Conservation (phyloP, 1,284 basidiomycete species). For the Pseudozyma sp. region DNA sequence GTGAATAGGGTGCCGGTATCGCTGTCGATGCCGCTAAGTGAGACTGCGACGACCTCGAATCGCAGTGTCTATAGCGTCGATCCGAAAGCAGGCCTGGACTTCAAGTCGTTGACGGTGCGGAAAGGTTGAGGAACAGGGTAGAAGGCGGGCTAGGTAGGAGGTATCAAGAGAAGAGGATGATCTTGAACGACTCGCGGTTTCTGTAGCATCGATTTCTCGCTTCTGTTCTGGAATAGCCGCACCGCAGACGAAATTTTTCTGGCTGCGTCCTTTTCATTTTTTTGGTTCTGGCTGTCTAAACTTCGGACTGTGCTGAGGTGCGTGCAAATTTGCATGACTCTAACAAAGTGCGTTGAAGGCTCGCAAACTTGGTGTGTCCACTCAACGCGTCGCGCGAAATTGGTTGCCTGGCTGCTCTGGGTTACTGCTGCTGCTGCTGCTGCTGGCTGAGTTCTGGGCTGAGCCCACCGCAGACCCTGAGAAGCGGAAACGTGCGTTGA, state of each 20-base stretch:
- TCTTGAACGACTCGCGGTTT: slow-evolving; percentile 6
- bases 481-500: no score
- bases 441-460: no score
- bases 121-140: background rate
- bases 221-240: slow-evolving; percentile 3
- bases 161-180: slow-evolving; percentile 21
- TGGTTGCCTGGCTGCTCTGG: background rate
- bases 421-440: no score
- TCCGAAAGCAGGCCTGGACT: slow-evolving; percentile 1
- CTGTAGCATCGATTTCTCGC: slow-evolving; percentile 7
- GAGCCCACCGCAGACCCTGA: no score
- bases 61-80: slow-evolving; percentile 36
- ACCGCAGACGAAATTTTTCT: slow-evolving; percentile 20
- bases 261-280: background rate
- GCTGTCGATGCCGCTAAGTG: slow-evolving; percentile 15
- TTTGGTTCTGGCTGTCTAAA: slow-evolving; percentile 1
- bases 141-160: slow-evolving; percentile 36
- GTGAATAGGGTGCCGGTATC: background rate
- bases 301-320: slow-evolving; percentile 12
- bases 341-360: background rate
- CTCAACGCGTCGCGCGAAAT: slow-evolving; percentile 43
- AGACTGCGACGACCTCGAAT: slow-evolving; percentile 48
- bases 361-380: slow-evolving; percentile 3
- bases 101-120: slow-evolving; percentile 9
- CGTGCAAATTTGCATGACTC: background rate